phyloP scores from a whole-genome alignment of 2,329 filamentous ascomycete species.

The Sporothrix schenckii region DNA sequence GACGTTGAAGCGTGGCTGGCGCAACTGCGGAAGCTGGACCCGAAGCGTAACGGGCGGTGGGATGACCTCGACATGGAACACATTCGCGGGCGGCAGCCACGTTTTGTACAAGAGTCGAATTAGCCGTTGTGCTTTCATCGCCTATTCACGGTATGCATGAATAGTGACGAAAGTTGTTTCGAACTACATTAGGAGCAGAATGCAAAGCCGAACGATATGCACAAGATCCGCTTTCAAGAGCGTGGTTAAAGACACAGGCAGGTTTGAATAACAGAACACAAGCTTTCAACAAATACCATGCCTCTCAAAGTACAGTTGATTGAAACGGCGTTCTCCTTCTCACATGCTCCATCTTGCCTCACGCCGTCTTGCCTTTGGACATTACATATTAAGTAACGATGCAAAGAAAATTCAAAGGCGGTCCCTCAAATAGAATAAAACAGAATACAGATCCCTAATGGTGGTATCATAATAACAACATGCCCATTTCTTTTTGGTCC shows the following conservation, averaged over 20 bases:
- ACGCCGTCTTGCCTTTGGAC: background rate
- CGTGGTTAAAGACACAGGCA: too few species aligned
- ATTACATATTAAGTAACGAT: conserved; percentile 10
- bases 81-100: conserved; percentile 34
- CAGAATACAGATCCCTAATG: background rate
- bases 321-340: background rate
- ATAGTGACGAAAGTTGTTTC: background rate
- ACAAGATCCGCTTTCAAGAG: background rate
- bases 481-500: background rate
- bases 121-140: background rate
- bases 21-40: conserved; percentile 70
- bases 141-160: background rate
- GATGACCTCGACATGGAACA: conserved; percentile 61
- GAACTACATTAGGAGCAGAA: background rate
- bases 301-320: background rate
- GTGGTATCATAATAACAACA: conserved; percentile 17
- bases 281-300: background rate
- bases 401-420: background rate
- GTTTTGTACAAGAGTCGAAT: conserved; percentile 24
- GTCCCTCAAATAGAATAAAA: background rate
- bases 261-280: background rate
- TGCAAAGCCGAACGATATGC: background rate
- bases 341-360: background rate
- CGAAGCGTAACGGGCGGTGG: conserved; percentile 75
- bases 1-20: conserved; percentile 62